These are phyloP conservation scores for Gigaspora rosea DNA, from an alignment of 192 early-diverging fungal genomes.

Conservation along the genomic window DNA sequence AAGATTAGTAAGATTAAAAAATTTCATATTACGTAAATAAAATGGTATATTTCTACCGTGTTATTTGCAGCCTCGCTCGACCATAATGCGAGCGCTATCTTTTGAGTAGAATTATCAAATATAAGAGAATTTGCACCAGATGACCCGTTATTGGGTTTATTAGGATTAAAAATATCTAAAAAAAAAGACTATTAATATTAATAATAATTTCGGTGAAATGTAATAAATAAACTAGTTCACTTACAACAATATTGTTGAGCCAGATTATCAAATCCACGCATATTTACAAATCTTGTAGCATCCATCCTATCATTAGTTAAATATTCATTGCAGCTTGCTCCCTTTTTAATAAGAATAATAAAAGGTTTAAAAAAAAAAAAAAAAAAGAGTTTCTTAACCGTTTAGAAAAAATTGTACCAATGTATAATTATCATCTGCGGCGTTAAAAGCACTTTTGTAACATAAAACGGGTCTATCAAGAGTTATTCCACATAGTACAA, in stretches of 20 bases:
- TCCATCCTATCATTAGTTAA: slow-evolving; percentile 5
- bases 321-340: slow-evolving; percentile 7
- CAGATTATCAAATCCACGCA: slow-evolving; percentile 19
- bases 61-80: slow-evolving; percentile 15
- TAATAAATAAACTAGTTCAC: not conserved
- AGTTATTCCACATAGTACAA: not conserved
- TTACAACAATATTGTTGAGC: slow-evolving; percentile 14
- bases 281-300: slow-evolving; percentile 18
- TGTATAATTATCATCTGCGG: slow-evolving; percentile 20
- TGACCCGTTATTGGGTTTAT: not conserved
- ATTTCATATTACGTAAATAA: not conserved
- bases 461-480: not conserved
- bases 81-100: slow-evolving; percentile 21
- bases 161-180: slow-evolving; percentile 20
- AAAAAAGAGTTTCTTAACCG: not conserved
- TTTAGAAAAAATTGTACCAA: not conserved
- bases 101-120: slow-evolving; percentile 28
- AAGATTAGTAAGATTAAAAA: not conserved
- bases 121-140: not conserved
- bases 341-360: not conserved
- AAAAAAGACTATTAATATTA: not conserved
- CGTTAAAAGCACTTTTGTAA: slow-evolving; percentile 19
- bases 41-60: slow-evolving; percentile 9
- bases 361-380: not conserved
- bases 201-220: not conserved